Conservation (phyloP, 495 filamentous ascomycete genomes). For the Talaromyces proteolyticus region DNA sequence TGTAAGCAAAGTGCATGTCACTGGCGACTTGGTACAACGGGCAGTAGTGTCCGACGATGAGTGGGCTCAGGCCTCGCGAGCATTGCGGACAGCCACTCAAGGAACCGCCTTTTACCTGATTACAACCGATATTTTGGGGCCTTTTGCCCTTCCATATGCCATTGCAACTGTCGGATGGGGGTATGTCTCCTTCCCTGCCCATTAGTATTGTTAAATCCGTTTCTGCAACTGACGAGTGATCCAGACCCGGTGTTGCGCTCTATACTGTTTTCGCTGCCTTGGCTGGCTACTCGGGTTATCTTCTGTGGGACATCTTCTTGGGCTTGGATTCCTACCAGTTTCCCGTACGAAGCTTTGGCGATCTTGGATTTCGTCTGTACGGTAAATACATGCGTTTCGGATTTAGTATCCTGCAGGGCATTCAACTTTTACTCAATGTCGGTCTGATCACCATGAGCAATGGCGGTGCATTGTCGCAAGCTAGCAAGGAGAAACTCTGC, state of each 20-base stretch:
- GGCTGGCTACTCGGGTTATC: constrained; percentile 34
- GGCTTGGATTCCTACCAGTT: constrained; percentile 47
- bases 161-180: constrained; percentile 24
- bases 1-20: background rate
- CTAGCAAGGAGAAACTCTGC: constrained; percentile 32
- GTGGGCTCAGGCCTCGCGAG: constrained; percentile 38
- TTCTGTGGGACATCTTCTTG: constrained; percentile 51
- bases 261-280: constrained; percentile 23
- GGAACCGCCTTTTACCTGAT: constrained; percentile 53
- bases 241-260: constrained; percentile 19
- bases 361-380: constrained; percentile 50
- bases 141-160: constrained; percentile 27
- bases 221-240: background rate
- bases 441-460: constrained; percentile 47
- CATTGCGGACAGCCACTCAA: constrained; percentile 43
- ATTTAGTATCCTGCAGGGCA: constrained; percentile 47
- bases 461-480: constrained; percentile 28
- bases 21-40: constrained; percentile 7
- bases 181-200: constrained; percentile 15
- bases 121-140: constrained; percentile 57
- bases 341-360: constrained; percentile 50
- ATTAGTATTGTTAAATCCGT: constrained; percentile 19
- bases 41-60: constrained; percentile 23
- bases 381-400: constrained; percentile 42
- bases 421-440: constrained; percentile 49